A percentile compares a stretch with the other conserved stretches of the same genome.
phyloP scores from a whole-genome alignment of 495 filamentous ascomycete species.

The Talaromyces ruber region DNA sequence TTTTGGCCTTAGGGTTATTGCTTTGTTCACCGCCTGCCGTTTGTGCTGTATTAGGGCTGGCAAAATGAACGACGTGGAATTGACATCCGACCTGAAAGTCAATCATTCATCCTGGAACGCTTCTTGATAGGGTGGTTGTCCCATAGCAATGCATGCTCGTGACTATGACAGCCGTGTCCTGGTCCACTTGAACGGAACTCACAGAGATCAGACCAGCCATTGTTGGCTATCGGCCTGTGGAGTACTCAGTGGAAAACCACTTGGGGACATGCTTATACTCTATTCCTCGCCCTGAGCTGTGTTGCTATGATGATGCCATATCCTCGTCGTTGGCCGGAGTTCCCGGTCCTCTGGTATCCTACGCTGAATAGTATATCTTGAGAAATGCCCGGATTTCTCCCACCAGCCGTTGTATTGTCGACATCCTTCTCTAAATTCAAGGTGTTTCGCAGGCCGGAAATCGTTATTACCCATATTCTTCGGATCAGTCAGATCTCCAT shows the following conservation, averaged over 20 bases:
- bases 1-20: neutral
- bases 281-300: neutral
- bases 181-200: neutral
- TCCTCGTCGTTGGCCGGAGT: conserved; percentile 4
- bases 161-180: neutral
- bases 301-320: conserved; percentile 7
- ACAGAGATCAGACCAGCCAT: neutral
- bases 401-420: neutral
- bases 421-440: neutral
- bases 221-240: neutral
- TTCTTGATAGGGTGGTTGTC: neutral
- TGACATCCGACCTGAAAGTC: conserved; percentile 2
- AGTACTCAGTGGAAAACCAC: neutral
- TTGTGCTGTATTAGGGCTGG: neutral
- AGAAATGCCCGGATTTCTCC: neutral
- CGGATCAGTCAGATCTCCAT: neutral
- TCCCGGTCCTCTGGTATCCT: neutral
- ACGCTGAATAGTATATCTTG: neutral
- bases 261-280: neutral
- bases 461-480: neutral
- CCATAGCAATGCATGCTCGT: neutral
- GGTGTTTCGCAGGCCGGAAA: neutral
- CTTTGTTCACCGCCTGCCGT: neutral
- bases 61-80: neutral
- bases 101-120: neutral